Evolutionary conservation across 306 rosid species (phyloP).

Genomic region (Rubus idaeus): DNA sequence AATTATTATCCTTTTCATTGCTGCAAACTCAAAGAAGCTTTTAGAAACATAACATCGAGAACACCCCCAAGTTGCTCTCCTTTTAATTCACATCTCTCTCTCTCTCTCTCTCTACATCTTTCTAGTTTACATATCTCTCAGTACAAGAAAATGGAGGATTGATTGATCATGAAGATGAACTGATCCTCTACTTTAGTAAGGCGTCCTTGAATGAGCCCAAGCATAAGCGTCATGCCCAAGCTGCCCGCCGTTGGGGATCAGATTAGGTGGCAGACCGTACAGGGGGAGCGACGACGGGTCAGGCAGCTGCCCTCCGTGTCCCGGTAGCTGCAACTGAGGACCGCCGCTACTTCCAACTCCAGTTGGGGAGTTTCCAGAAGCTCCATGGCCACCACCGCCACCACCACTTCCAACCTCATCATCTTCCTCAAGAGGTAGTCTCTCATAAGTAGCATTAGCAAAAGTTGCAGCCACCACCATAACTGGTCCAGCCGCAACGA

Average conservation of each 20-base stretch:
- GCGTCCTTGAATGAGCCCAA: constrained; percentile 72
- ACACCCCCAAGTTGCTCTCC: constrained; percentile 2
- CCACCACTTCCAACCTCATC: constrained; percentile 54
- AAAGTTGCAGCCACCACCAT: constrained; percentile 93
- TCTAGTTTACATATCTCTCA: background rate
- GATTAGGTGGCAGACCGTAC: constrained; percentile 64
- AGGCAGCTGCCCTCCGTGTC: constrained; percentile 33
- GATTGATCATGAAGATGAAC: background rate
- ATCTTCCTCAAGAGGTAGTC: constrained; percentile 84
- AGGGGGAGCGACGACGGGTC: constrained; percentile 67
- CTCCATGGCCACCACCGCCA: constrained; percentile 32
- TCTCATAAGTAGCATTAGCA: constrained; percentile 90
- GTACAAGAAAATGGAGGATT: constrained; percentile 12
- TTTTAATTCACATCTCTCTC: constrained; percentile 2
- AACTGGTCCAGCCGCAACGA: constrained; percentile 87
- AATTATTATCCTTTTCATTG: constrained; percentile 41
- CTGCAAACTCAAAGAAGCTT: constrained; percentile 10
- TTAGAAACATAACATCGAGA: constrained; percentile 8
- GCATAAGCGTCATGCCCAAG: constrained; percentile 70
- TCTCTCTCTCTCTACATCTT: background rate
- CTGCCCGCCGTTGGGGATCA: constrained; percentile 59
- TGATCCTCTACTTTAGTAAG: constrained; percentile 37
- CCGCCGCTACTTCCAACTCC: constrained; percentile 44
- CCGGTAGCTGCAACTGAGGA: constrained; percentile 35
- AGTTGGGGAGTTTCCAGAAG: constrained; percentile 42